Percentiles rank a stretch among this genome's conserved stretches.
Conservation (phyloP, 768 basidiomycete species). For the Termitomyces sp. region DNA sequence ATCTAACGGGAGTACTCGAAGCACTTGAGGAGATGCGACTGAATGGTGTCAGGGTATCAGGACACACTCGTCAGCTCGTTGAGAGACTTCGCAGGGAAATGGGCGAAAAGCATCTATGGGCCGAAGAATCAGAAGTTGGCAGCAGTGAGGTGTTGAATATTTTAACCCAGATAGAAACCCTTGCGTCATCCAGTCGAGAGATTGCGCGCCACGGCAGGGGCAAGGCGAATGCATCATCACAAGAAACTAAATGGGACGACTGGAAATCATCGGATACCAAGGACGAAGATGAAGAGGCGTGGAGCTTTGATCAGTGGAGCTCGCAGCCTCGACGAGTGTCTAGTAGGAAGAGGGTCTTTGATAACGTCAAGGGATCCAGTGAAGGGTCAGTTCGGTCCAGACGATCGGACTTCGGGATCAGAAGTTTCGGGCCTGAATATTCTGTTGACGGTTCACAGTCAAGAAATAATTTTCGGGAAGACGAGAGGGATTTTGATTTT, state of each 20-base stretch:
- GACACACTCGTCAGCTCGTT: conserved; percentile 52
- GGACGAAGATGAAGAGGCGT: conserved; percentile 21
- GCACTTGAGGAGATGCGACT: conserved; percentile 77
- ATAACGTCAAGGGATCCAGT: background rate
- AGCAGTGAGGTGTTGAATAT: conserved; percentile 47
- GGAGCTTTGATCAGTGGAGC: conserved; percentile 3
- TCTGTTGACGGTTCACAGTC: background rate
- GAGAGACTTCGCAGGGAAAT: conserved; percentile 62
- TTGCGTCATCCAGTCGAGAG: conserved; percentile 15
- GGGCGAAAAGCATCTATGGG: conserved; percentile 46
- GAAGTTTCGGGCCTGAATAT: background rate
- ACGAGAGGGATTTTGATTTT: background rate
- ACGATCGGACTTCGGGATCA: background rate
- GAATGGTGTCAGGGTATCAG: conserved; percentile 68
- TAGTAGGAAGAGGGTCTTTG: background rate
- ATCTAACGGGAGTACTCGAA: conserved; percentile 67
- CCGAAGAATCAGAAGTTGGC: conserved; percentile 40
- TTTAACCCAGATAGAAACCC: conserved; percentile 44
- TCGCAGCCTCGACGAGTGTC: background rate
- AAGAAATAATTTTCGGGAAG: background rate
- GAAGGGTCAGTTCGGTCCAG: background rate
- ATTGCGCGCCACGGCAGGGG: too few relatives aligned
- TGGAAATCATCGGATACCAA: conserved; percentile 40
- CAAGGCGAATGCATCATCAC: background rate
- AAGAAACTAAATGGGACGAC: conserved; percentile 28